A percentile compares a stretch with the other conserved stretches of the same genome.
Evolutionary conservation across 495 filamentous ascomycete genomes (phyloP).

Genomic region (Apodospora peruviana): DNA sequence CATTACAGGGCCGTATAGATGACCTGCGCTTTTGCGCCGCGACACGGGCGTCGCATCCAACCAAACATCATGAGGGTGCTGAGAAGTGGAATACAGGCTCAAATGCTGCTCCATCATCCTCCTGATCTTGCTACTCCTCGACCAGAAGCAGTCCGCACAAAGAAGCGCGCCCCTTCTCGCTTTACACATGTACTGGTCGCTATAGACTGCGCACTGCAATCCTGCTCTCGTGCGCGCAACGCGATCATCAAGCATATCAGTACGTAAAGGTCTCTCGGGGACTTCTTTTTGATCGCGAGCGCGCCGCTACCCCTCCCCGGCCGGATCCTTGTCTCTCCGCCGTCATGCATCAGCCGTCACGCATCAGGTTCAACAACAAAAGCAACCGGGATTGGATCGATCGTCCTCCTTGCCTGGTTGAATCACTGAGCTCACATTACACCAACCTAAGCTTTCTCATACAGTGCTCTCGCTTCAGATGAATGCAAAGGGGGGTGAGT

Average conservation of each 20-base stretch:
- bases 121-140: background rate
- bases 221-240: background rate
- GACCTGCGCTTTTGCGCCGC: background rate
- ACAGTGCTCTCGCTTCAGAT: background rate
- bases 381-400: background rate
- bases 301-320: background rate
- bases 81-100: constrained; percentile 5
- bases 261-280: background rate
- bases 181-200: too few species aligned
- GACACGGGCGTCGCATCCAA: background rate
- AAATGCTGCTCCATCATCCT: constrained; percentile 2
- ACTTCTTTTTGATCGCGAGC: background rate
- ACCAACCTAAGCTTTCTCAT: background rate
- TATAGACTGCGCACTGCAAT: background rate
- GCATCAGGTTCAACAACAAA: background rate
- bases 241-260: background rate
- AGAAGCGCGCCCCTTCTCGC: background rate
- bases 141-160: background rate
- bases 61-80: background rate
- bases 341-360: constrained; percentile 3
- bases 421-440: too few species aligned
- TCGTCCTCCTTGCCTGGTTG: background rate
- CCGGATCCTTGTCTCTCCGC: constrained; percentile 6
- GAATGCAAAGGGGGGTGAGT: background rate
- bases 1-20: background rate